Conservation (phyloP, 2,329 filamentous ascomycete genomes). For the Aspergillus sp. region DNA sequence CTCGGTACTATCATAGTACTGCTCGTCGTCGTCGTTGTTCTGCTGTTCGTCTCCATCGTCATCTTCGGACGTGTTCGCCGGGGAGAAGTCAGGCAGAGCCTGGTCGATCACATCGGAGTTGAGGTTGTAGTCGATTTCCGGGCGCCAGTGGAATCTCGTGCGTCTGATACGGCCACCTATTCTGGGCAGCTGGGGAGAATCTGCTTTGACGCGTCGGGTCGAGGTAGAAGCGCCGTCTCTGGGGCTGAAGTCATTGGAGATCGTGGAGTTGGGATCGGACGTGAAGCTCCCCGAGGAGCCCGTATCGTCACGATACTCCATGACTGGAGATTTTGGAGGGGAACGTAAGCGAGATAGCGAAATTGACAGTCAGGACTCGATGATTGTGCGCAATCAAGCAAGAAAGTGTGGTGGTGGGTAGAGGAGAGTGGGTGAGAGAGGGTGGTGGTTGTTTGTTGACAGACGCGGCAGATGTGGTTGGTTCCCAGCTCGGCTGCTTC, state of each 20-base stretch:
- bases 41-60: slow-evolving; percentile 11
- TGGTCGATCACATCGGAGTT: slow-evolving; percentile 38
- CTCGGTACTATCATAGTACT: slow-evolving; percentile 31
- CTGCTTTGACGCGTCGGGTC: slow-evolving; percentile 25
- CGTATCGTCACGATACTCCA: no score
- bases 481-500: no score
- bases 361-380: no score
- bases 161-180: slow-evolving; percentile 14
- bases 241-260: slow-evolving; percentile 32
- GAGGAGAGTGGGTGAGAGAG: no score
- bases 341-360: no score
- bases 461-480: no score
- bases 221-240: slow-evolving; percentile 35
- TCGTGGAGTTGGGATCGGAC: no score
- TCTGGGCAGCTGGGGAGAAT: slow-evolving; percentile 14
- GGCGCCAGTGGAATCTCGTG: slow-evolving; percentile 2
- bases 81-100: slow-evolving; percentile 42
- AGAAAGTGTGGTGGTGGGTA: no score
- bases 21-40: slow-evolving; percentile 27
- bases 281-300: slow-evolving; percentile 19
- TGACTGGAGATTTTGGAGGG: no score
- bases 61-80: slow-evolving; percentile 33
- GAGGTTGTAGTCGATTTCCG: slow-evolving; percentile 34
- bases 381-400: no score
- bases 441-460: no score